Conservation (phyloP, 805 yeast genomes). For the Yamadazyma kitorensis region DNA sequence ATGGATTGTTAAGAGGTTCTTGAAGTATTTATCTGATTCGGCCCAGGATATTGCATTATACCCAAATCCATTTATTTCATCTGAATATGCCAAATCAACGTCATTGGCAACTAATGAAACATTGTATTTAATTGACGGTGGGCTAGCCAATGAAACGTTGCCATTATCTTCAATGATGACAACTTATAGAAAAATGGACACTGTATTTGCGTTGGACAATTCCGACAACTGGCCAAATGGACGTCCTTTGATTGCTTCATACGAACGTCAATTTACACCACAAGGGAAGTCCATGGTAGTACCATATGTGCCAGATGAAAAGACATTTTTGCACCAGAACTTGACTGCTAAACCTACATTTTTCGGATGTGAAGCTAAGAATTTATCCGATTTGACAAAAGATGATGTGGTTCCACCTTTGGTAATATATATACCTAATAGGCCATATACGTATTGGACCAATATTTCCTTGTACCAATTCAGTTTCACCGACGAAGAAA, state of each 20-base stretch:
- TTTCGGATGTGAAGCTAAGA: slow-evolving; percentile 40
- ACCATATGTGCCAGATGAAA: slow-evolving; percentile 36
- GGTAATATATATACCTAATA: slow-evolving; percentile 37
- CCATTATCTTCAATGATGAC: slow-evolving; percentile 33
- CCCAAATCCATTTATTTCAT: slow-evolving; percentile 37
- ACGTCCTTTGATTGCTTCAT: slow-evolving; percentile 26
- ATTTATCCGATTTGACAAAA: slow-evolving; percentile 33
- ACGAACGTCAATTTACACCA: slow-evolving; percentile 30
- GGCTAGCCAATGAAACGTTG: slow-evolving; percentile 34
- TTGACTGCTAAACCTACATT: slow-evolving; percentile 40
- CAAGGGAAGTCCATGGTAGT: slow-evolving; percentile 32
- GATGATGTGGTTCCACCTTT: slow-evolving; percentile 38
- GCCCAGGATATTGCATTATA: slow-evolving; percentile 31
- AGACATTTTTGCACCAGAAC: slow-evolving; percentile 29
- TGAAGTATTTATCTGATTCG: slow-evolving; percentile 22
- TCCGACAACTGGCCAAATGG: slow-evolving; percentile 35
- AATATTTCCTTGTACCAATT: slow-evolving; percentile 35
- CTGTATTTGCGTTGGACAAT: slow-evolving; percentile 37
- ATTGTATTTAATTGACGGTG: slow-evolving; percentile 39
- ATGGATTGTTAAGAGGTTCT: slow-evolving; percentile 22
- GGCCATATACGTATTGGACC: slow-evolving; percentile 32
- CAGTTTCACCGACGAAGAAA: slow-evolving; percentile 31
- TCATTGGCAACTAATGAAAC: slow-evolving; percentile 20
- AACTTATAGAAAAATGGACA: slow-evolving; percentile 33
- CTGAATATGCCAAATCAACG: slow-evolving; percentile 24